Base-by-base conservation (phyloP, 2,329 filamentous ascomycete species). In the Paecilomyces niveus region DNA sequence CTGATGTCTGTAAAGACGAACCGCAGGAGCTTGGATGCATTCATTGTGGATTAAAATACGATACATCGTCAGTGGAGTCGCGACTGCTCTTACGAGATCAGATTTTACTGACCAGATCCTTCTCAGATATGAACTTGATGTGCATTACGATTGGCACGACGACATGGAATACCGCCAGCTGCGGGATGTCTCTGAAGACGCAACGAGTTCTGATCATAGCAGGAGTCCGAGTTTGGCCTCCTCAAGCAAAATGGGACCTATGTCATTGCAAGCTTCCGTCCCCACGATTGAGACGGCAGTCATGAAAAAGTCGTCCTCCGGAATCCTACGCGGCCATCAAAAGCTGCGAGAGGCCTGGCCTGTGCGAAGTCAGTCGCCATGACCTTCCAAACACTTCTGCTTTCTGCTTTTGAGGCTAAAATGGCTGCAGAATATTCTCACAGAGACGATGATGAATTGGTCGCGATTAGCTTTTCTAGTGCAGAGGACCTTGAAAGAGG, bases 401-500 rank as follows among this genome's bases (percentile, higher is more conserved):
- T 22, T 13, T 39, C 1, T 18, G 33, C 51, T 22, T 29, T 29
- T 31, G 10, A 13, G 15, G 10, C 55, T 60, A 51, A 57, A 56
- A 60, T 9, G 18, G 26, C 22, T 7, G 32, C 35, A 70, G 68
- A 69, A 53, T 50, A 64, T 8, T 63, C 63, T 11, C 67, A 69
- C 21, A 56, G 66, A 26, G 68, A 71, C 24, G 68, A 71, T 54
- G 67, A 69, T 53, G 68, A 71, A 57, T 52, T 71, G 3, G 56
- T 71, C 10, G 68, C 68, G 0, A 63, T 71, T 33, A 67, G 67
- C 29, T 71, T 71, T 62, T 62, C 67, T 22, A 64, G 65, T 8
- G 22, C 67, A 15, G 69, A 70, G 58, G 67, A 71, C 45, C 49
- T 71, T 31, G 68, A 71, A 59, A 60, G 62, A 63, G 66, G 68